Base-by-base conservation (phyloP, 164 flowering plant genomes). In the Umbilicus rupestris region DNA sequence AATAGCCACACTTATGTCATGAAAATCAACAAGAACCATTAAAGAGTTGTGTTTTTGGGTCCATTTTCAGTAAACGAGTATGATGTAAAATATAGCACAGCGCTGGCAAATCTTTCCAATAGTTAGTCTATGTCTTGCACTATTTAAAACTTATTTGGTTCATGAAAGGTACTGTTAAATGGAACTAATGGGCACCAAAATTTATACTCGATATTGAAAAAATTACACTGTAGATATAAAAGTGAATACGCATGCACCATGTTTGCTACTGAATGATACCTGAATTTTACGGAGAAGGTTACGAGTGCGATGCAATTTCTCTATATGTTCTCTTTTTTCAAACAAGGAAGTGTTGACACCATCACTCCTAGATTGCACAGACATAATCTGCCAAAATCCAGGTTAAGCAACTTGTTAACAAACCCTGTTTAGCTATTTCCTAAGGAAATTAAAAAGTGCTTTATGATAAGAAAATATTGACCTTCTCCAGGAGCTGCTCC, bases 401-500 rank as follows among this genome's bases (percentile, higher is more conserved):
- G 20, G 47, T 28, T 39, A 60, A 64, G 70, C 45, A 16, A 66
- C 26, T 20, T 3, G 57, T 20, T 49, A 19, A 41, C 12, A 41
- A 41, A 41, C 7, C 17, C 8, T 47, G 10, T 11, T n/a, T 47
- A 7, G 22, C 22, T 5, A 7, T 47, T 5, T 52, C 19, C 33
- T 26, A 26, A 30, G 5, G 6, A 55, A 12, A 55, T 14, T 55
- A 28, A 31, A 19, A 62, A 3, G 29, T 10, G 20, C 5, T 8
- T 3, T 15, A 63, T 9, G 17, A 20, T 10, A 15, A 63, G 16
- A 63, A 35, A 37, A 39, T 7, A 6, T 11, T 20, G 52, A 85
- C 99, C 96, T 92, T 95, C 44, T 86, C 89, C 63, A 95, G 94
- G 70, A 95, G 97, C 68, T 92, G 89, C 68, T 85, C 99, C 97